Base-by-base conservation (phyloP, 2,329 filamentous ascomycete species). In the Penicillium sp. region DNA sequence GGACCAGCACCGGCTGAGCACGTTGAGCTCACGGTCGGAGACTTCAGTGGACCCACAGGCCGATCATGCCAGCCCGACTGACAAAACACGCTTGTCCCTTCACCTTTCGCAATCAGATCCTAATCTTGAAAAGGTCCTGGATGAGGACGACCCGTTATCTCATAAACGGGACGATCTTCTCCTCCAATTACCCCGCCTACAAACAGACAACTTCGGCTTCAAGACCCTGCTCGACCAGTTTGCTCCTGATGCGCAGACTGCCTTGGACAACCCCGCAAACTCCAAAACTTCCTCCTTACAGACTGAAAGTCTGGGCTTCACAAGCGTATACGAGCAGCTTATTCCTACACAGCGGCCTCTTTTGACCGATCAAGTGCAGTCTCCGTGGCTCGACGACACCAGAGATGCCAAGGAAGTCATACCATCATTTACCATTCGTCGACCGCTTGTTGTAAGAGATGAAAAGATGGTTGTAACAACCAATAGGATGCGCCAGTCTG, bases 401-500 rank as follows among this genome's bases (percentile, higher is more conserved):
- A 50, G 22, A 50, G 48, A 50, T 50, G 48, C 48, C 22, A 50
- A 50, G 19, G 48, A 50, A 27, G 48, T 50, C 16, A 27, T 39
- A 5, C 22, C 33, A 9, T 19, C 22, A 33, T 24, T 41, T 6
- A 24, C 33, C 48, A 10, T 37, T 10, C 21, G 14, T 19, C 7
- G 26, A 26, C 22, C 16, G 10, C 48, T 16, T 6, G 24, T 33
- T 33, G 13, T 53, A 22, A 58, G 53, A 19, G 62, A 65, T 41
- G 68, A 70, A 22, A 71, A 70, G 47, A 66, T 70, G 7, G 59
- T 67, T 37, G 59, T 68, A 5, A 52, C 59, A 3, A 58, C 58
- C 29, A 65, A 61, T 48, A 68, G 63, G 45, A 52, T 58, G 50
- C 60, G 59, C 1, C 52, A 59, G 1, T 48, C 55, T 1, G 60